A percentile compares a stretch with the other conserved stretches of the same genome.
phyloP scores from a whole-genome alignment of 2,329 filamentous ascomycete genomes.

The Epichloe hybrida region DNA sequence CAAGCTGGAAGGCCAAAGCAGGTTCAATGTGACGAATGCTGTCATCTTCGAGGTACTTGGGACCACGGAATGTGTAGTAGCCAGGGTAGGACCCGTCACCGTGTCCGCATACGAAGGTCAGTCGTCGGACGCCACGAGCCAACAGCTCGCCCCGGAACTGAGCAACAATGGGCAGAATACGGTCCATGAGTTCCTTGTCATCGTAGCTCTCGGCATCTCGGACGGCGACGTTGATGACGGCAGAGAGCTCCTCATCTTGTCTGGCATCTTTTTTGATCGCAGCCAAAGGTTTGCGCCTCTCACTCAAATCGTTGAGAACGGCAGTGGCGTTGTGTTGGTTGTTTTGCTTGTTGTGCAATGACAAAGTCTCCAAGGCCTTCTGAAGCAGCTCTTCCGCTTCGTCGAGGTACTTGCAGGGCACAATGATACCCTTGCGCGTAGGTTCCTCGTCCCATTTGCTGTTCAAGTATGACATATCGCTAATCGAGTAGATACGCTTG shows the following conservation, averaged over 20 bases:
- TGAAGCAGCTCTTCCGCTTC: constrained; percentile 79
- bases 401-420: constrained; percentile 86
- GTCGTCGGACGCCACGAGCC: constrained; percentile 66
- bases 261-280: constrained; percentile 13
- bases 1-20: constrained; percentile 94
- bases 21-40: constrained; percentile 97
- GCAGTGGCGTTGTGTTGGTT: constrained; percentile 37
- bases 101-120: constrained; percentile 94
- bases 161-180: constrained; percentile 63
- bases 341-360: constrained; percentile 43
- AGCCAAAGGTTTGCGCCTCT: constrained; percentile 48
- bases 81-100: constrained; percentile 89
- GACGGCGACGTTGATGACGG: constrained; percentile 85
- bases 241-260: constrained; percentile 68
- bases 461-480: constrained; percentile 83
- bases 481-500: constrained; percentile 85
- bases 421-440: constrained; percentile 80
- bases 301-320: constrained; percentile 59
- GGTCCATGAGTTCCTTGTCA: constrained; percentile 65
- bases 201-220: constrained; percentile 73
- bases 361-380: constrained; percentile 75
- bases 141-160: constrained; percentile 76
- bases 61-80: constrained; percentile 97
- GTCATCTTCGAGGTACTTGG: constrained; percentile 76
- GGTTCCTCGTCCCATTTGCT: constrained; percentile 64